These are phyloP conservation scores for Termitomyces sp. DNA, from an alignment of 768 basidiomycete genomes.

Conservation along the genomic window DNA sequence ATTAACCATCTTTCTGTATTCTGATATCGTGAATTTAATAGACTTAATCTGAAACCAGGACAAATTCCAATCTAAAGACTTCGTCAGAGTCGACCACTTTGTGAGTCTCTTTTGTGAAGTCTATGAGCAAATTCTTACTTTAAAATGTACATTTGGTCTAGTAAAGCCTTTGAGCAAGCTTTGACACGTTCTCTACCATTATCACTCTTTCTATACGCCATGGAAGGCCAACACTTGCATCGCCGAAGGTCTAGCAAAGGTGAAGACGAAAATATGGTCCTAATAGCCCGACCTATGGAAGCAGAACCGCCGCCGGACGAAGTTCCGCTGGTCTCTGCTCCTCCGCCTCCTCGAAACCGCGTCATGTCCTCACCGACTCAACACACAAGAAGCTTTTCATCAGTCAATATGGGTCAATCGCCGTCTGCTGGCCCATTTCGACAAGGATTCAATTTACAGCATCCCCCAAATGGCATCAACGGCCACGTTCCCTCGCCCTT, in stretches of 20 bases:
- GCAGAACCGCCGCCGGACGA: slow-evolving; percentile 9
- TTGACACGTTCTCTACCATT: slow-evolving; percentile 10
- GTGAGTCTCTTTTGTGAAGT: not conserved
- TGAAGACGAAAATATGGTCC: slow-evolving; percentile 31
- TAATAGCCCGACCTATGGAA: slow-evolving; percentile 24
- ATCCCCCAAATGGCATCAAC: slow-evolving; percentile 23
- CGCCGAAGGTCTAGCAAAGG: slow-evolving; percentile 46
- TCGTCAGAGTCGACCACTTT: not conserved
- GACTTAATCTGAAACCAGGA: not conserved
- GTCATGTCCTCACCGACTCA: slow-evolving; percentile 26
- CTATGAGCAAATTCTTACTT: not conserved
- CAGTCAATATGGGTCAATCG: slow-evolving; percentile 19
- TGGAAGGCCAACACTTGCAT: slow-evolving; percentile 28
- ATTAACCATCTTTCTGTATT: not conserved
- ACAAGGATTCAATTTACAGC: slow-evolving; percentile 24
- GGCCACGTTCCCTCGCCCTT: slow-evolving; percentile 28
- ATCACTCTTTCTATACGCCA: slow-evolving; percentile 10
- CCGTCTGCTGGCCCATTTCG: slow-evolving; percentile 32
- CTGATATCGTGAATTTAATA: not conserved
- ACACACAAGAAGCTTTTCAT: slow-evolving; percentile 24
- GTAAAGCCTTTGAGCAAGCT: not conserved
- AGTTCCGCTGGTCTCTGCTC: slow-evolving; percentile 14
- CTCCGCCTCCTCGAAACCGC: slow-evolving; percentile 25
- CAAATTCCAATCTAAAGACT: not conserved
- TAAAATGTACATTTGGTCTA: not conserved